Evolutionary conservation across 768 basidiomycete species (phyloP).

Genomic region (Rhodotorula graminis): DNA sequence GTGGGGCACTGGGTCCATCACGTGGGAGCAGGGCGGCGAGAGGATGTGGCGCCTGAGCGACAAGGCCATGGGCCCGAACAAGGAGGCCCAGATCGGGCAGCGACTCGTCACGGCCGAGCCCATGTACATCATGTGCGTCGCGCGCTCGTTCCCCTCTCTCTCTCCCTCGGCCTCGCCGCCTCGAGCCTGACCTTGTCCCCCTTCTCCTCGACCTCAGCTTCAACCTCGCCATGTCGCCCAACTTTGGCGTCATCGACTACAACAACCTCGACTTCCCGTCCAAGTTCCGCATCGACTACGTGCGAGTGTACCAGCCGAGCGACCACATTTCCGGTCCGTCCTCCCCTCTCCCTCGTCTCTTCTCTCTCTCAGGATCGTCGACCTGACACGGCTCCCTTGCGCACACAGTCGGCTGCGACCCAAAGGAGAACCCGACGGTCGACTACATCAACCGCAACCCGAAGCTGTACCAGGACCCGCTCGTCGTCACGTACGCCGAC

Average conservation of each 20-base stretch:
- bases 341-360: conserved; percentile 13
- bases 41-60: conserved; percentile 68
- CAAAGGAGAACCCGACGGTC: conserved; percentile 57
- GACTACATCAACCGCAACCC: conserved; percentile 66
- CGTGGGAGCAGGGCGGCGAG: conserved; percentile 68
- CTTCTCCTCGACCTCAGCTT: neutral
- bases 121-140: conserved; percentile 64
- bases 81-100: conserved; percentile 56
- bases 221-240: neutral
- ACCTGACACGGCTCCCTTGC: conserved; percentile 30
- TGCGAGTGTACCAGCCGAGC: conserved; percentile 68
- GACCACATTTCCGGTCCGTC: conserved; percentile 49
- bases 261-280: conserved; percentile 64
- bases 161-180: conserved; percentile 42
- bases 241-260: conserved; percentile 52
- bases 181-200: too few relatives aligned
- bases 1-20: conserved; percentile 61
- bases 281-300: conserved; percentile 76
- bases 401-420: conserved; percentile 70
- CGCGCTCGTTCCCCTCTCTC: conserved; percentile 31
- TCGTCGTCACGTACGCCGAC: conserved; percentile 21
- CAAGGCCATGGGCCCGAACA: conserved; percentile 62
- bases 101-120: conserved; percentile 82
- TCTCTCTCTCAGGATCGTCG: too few relatives aligned
- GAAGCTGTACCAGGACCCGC: conserved; percentile 52